Percentiles rank a stretch among this genome's conserved stretches.
Evolutionary conservation across 495 filamentous ascomycete genomes (phyloP).

Genomic region (Lophium mytilinum): DNA sequence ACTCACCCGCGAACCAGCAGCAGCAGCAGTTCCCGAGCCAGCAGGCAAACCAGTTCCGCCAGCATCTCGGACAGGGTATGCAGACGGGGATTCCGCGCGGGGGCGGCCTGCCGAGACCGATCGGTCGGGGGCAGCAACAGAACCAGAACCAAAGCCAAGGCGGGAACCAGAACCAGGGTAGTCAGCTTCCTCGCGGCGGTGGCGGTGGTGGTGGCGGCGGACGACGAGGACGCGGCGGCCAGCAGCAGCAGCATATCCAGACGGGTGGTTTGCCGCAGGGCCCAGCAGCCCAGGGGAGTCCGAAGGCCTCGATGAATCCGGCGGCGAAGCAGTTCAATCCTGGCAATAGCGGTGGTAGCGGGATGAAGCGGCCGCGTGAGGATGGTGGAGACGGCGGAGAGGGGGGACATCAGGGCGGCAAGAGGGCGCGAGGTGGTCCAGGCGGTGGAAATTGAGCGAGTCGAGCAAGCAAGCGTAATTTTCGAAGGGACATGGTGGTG

Average conservation of each 20-base stretch:
- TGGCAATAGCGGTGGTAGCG: background rate
- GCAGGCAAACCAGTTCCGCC: slow-evolving; percentile 12
- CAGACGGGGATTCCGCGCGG: slow-evolving; percentile 14
- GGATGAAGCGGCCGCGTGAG: background rate
- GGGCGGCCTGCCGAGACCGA: slow-evolving; percentile 17
- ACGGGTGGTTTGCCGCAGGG: background rate
- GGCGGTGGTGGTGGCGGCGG: background rate
- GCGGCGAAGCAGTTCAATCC: slow-evolving; percentile 9
- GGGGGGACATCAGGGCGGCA: background rate
- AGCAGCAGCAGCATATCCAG: background rate
- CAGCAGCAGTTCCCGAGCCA: slow-evolving; percentile 1
- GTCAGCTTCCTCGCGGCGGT: slow-evolving; percentile 1
- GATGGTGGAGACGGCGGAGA: slow-evolving; percentile 1
- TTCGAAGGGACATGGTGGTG: too few relatives aligned
- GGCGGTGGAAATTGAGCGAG: background rate
- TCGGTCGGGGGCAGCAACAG: slow-evolving; percentile 10
- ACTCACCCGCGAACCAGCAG: slow-evolving; percentile 14
- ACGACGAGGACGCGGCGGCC: background rate
- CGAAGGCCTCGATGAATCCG: slow-evolving; percentile 2
- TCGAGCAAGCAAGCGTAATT: too few relatives aligned
- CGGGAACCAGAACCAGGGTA: background rate
- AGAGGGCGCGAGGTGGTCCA: background rate
- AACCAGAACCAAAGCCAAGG: slow-evolving; percentile 1
- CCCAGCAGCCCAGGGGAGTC: background rate
- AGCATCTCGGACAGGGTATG: slow-evolving; percentile 11